Conservation (phyloP, 768 basidiomycete species). For the Pholiota conissans region DNA sequence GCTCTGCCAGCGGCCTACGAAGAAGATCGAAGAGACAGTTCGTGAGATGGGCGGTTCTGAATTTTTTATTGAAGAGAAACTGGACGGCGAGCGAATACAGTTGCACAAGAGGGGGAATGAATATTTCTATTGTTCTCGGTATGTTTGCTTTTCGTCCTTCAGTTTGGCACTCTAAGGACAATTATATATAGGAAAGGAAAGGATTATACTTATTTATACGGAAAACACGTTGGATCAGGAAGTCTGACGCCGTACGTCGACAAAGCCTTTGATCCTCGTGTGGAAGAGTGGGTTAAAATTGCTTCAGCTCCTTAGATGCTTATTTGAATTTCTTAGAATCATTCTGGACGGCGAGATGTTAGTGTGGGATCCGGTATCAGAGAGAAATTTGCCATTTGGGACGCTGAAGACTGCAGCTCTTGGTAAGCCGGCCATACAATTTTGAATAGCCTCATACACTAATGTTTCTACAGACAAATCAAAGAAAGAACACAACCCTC, state of each 20-base stretch:
- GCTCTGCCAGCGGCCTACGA: conserved; percentile 88
- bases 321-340: conserved; percentile 49
- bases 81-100: conserved; percentile 97
- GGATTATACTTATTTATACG: conserved; percentile 90
- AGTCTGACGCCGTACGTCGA: conserved; percentile 89
- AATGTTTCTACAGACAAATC: conserved; percentile 54
- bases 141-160: conserved; percentile 12
- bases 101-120: conserved; percentile 90
- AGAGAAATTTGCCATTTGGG: conserved; percentile 89
- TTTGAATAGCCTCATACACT: not conserved
- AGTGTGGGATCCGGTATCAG: conserved; percentile 92
- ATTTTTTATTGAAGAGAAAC: conserved; percentile 95
- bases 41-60: conserved; percentile 76
- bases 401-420: conserved; percentile 90
- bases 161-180: not conserved
- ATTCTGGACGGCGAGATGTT: conserved; percentile 98
- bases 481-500: conserved; percentile 68
- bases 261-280: conserved; percentile 67
- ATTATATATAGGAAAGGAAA: conserved; percentile 83
- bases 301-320: not conserved
- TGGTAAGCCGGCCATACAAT: conserved; percentile 43
- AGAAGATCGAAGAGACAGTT: conserved; percentile 79
- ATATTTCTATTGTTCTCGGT: conserved; percentile 93
- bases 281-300: conserved; percentile 69
- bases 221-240: conserved; percentile 77